Conservation (phyloP, 2,329 filamentous ascomycete species). For the Colletotrichum acutatum region DNA sequence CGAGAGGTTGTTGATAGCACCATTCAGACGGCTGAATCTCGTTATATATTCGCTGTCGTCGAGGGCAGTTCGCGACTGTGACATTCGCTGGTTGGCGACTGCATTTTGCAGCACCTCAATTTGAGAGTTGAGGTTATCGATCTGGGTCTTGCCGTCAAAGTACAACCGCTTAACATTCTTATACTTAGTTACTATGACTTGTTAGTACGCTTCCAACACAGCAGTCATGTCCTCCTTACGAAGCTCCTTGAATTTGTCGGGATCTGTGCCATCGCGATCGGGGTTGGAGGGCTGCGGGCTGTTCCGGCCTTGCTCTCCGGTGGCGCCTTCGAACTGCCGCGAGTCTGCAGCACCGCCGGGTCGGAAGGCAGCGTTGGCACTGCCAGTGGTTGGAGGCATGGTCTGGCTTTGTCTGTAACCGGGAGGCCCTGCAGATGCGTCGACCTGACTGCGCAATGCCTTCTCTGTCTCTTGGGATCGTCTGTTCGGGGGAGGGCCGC, state of each 20-base stretch:
- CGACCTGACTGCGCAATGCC: conserved; percentile 53
- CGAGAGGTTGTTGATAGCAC: conserved; percentile 91
- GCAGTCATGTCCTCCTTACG: conserved; percentile 51
- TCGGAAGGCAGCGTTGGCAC: conserved; percentile 52
- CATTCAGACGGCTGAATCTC: conserved; percentile 90
- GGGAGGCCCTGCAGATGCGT: conserved; percentile 58
- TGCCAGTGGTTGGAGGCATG: conserved; percentile 53
- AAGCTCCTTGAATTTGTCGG: conserved; percentile 69
- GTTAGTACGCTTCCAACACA: conserved; percentile 46
- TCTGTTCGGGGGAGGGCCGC: conserved; percentile 56
- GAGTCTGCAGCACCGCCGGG: conserved; percentile 50
- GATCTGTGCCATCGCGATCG: conserved; percentile 55
- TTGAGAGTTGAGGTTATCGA: conserved; percentile 86
- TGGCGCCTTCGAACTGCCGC: conserved; percentile 56
- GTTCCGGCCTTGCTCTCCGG: conserved; percentile 62
- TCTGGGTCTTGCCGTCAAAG: conserved; percentile 93
- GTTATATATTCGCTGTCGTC: conserved; percentile 95
- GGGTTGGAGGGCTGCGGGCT: conserved; percentile 64
- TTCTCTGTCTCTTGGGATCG: conserved; percentile 63
- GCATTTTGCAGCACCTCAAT: conserved; percentile 97
- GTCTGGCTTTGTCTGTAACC: conserved; percentile 63
- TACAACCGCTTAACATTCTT: conserved; percentile 98
- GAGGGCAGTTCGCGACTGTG: conserved; percentile 91
- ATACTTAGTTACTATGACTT: conserved; percentile 83
- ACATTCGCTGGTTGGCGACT: conserved; percentile 95